These are phyloP conservation scores for Leccinum ochraceum DNA, from an alignment of 768 basidiomycete genomes.

Conservation along the genomic window DNA sequence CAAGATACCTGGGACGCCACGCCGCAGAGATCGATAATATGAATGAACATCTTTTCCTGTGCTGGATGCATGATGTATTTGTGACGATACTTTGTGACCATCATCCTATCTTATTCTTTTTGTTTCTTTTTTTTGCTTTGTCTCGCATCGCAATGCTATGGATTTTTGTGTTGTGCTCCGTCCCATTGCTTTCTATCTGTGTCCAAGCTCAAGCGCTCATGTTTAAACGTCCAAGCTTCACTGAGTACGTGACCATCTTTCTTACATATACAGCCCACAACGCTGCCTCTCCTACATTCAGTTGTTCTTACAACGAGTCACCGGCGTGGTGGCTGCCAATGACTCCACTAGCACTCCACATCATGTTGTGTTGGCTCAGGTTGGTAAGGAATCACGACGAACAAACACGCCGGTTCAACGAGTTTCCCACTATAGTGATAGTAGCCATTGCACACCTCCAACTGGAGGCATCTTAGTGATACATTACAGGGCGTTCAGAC, in stretches of 20 bases:
- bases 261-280: too few relatives aligned
- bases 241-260: too few relatives aligned
- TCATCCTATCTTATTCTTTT: constrained; percentile 33
- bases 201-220: too few relatives aligned
- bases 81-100: constrained; percentile 15
- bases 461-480: background rate
- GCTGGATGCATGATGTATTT: constrained; percentile 30
- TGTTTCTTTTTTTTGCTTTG: constrained; percentile 31
- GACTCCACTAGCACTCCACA: background rate
- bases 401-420: background rate
- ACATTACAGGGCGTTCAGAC: background rate
- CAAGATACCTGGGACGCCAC: constrained; percentile 67
- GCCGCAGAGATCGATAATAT: constrained; percentile 32
- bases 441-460: background rate
- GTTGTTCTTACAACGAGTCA: constrained; percentile 5
- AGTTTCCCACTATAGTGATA: background rate
- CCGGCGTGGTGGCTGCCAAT: constrained; percentile 4
- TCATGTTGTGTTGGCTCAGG: background rate
- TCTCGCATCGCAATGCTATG: constrained; percentile 30
- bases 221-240: too few relatives aligned
- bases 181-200: too few relatives aligned
- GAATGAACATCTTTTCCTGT: constrained; percentile 5
- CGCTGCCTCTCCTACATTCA: background rate
- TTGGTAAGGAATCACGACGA: background rate
- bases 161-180: constrained; percentile 26